Percentiles rank a stretch among this genome's conserved stretches.
Evolutionary conservation across 2,329 filamentous ascomycete genomes (phyloP).

Genomic region (Neofusicoccum sp.): DNA sequence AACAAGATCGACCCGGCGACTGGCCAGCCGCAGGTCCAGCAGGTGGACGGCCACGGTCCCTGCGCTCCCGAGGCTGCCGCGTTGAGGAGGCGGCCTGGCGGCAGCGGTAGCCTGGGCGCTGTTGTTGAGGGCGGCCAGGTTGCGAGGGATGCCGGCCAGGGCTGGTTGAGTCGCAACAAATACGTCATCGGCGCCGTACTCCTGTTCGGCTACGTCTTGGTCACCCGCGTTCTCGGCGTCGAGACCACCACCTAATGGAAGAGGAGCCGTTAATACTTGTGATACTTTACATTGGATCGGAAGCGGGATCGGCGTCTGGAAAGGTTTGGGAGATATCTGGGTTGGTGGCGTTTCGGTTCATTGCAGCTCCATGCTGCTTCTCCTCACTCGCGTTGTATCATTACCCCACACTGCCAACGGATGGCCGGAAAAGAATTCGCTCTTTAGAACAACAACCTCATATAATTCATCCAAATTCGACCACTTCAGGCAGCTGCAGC

Average conservation of each 20-base stretch:
- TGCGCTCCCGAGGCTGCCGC: conserved; percentile 64
- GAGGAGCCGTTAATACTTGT: not conserved
- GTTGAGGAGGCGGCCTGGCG: conserved; percentile 61
- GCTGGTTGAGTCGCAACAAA: conserved; percentile 81
- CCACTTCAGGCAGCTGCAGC: no score
- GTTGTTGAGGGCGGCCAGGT: conserved; percentile 79
- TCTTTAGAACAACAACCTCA: no score
- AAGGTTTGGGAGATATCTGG: not conserved
- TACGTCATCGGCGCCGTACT: conserved; percentile 66
- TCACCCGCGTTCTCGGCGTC: conserved; percentile 70
- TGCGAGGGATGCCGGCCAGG: conserved; percentile 72
- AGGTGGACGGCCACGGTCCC: conserved; percentile 45
- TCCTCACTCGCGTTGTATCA: conserved; percentile 3
- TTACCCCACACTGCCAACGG: no score
- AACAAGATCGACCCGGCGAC: conserved; percentile 75
- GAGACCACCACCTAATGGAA: conserved; percentile 21
- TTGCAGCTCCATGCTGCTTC: not conserved
- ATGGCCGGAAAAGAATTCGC: no score
- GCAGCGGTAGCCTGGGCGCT: conserved; percentile 53
- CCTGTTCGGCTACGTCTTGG: conserved; percentile 79
- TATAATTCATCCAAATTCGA: no score
- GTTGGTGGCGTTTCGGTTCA: conserved; percentile 2
- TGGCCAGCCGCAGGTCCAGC: conserved; percentile 55
- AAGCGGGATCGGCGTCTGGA: conserved; percentile 1
- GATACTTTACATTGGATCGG: not conserved